Conservation (phyloP, 306 rosid species). For the Alnus glutinosa region DNA sequence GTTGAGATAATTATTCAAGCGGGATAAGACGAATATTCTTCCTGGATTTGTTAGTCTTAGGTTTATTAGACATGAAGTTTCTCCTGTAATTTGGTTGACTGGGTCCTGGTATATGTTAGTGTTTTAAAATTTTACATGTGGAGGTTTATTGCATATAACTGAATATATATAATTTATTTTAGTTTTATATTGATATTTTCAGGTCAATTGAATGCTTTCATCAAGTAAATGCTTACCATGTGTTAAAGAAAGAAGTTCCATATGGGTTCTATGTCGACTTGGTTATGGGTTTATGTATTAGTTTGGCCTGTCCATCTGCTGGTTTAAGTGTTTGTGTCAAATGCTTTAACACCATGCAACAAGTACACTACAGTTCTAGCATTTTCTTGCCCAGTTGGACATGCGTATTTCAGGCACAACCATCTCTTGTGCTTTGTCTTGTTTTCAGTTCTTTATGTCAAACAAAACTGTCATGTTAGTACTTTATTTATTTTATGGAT, state of each 20-base stretch:
- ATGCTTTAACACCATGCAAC: background rate
- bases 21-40: background rate
- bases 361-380: background rate
- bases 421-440: background rate
- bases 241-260: background rate
- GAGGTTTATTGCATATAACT: background rate
- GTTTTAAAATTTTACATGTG: background rate
- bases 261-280: background rate
- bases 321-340: background rate
- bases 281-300: background rate
- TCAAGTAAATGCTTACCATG: background rate
- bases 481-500: background rate
- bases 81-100: background rate
- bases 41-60: background rate
- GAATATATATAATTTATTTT: background rate
- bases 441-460: background rate
- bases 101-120: background rate
- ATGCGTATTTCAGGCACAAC: background rate
- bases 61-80: background rate
- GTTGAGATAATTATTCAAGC: background rate
- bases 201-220: background rate
- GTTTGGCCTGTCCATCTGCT: background rate
- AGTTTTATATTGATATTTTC: background rate
- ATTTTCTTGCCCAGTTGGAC: background rate
- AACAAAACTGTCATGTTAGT: background rate